Evolutionary conservation across 2,329 filamentous ascomycete genomes (phyloP).

Genomic region (Fragosphaeria purpurea): DNA sequence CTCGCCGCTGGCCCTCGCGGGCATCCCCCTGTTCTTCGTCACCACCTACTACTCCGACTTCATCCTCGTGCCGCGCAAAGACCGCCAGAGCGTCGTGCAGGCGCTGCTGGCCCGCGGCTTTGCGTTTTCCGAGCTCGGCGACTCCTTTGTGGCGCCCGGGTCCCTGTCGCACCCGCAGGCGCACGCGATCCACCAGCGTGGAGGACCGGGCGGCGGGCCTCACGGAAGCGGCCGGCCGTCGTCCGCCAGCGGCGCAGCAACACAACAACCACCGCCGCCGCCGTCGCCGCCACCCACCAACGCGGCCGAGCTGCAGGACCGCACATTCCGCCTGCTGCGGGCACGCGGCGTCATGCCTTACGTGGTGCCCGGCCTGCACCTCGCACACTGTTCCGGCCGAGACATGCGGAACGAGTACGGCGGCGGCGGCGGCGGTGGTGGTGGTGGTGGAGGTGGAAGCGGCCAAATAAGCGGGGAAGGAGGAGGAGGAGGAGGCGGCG

Average conservation of each 20-base stretch:
- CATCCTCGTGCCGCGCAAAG: constrained; percentile 75
- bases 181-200: constrained; percentile 12
- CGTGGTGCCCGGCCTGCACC: constrained; percentile 56
- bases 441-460: not conserved
- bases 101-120: constrained; percentile 74
- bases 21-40: constrained; percentile 96
- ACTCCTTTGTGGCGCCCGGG: constrained; percentile 53
- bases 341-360: constrained; percentile 64
- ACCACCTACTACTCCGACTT: constrained; percentile 98
- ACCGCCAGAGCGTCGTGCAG: constrained; percentile 62
- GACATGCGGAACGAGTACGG: constrained; percentile 23
- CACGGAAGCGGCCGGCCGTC: too few relatives aligned
- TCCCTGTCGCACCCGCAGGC: constrained; percentile 20
- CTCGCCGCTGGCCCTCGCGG: constrained; percentile 78
- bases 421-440: not conserved
- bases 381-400: constrained; percentile 73
- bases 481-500: constrained; percentile 28
- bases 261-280: constrained; percentile 31
- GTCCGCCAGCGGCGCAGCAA: too few relatives aligned
- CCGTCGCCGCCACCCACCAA: constrained; percentile 68
- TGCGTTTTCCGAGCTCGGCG: constrained; percentile 62
- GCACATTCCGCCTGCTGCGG: constrained; percentile 77
- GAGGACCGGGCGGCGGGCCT: constrained; percentile 11
- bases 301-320: constrained; percentile 66
- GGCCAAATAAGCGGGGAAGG: constrained; percentile 19